Percentiles rank a stretch among this genome's conserved stretches.
These are phyloP conservation scores for Collariella sp. DNA, from an alignment of 495 filamentous ascomycete species.

Conservation along the genomic window DNA sequence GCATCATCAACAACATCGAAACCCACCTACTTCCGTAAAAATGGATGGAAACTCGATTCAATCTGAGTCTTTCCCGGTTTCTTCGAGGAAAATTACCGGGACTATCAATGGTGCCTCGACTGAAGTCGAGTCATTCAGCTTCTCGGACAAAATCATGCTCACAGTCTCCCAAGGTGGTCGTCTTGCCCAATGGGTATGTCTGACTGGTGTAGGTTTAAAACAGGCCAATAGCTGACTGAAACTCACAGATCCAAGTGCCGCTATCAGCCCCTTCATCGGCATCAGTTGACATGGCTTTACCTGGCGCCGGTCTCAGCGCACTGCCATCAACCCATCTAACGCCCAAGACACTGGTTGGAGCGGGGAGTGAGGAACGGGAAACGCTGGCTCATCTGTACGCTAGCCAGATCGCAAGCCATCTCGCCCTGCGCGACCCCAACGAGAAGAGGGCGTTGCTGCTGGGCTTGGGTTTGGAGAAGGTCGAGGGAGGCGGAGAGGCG, in stretches of 20 bases:
- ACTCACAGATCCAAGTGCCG: constrained; percentile 71
- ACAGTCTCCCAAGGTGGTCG: constrained; percentile 81
- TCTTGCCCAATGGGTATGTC: constrained; percentile 81
- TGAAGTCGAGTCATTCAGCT: constrained; percentile 59
- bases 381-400: constrained; percentile 80
- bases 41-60: constrained; percentile 15
- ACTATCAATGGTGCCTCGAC: constrained; percentile 60
- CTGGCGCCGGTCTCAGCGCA: constrained; percentile 45
- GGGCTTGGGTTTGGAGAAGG: constrained; percentile 66
- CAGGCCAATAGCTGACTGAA: neutral
- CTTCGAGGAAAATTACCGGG: constrained; percentile 56
- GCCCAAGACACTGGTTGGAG: constrained; percentile 82
- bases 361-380: constrained; percentile 67
- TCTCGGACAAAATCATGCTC: constrained; percentile 87
- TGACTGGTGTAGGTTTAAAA: neutral
- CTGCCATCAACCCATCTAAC: constrained; percentile 76
- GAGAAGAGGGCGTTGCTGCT: constrained; percentile 75
- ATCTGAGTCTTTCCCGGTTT: constrained; percentile 62
- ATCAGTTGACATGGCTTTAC: constrained; percentile 45
- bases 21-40: too few relatives aligned
- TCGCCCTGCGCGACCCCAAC: constrained; percentile 60
- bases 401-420: constrained; percentile 74
- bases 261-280: constrained; percentile 59
- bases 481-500: constrained; percentile 54
- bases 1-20: too few relatives aligned